Evolutionary conservation across 257 asterid species (phyloP).

Genomic region (Gardenia jasminoides): DNA sequence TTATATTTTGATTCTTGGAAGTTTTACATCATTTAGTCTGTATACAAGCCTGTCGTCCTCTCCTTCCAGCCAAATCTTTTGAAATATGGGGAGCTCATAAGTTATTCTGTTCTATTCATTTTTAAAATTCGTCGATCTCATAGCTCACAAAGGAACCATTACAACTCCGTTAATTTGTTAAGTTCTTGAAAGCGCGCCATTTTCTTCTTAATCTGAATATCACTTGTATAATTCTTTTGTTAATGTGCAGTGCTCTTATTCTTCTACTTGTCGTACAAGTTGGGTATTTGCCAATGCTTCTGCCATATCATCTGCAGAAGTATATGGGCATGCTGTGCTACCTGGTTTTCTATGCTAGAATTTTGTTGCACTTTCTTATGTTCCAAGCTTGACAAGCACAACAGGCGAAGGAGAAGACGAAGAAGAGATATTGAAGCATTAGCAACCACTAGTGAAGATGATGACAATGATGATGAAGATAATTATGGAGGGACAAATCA

Average conservation of each 20-base stretch:
- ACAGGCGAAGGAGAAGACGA: constrained; percentile 32
- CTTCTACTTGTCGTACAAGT: constrained; percentile 64
- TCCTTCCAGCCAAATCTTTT: not conserved
- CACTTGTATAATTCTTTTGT: not conserved
- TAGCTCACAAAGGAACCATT: not conserved
- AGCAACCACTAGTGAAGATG: constrained; percentile 28
- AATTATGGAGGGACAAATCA: constrained; percentile 19
- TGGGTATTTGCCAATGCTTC: constrained; percentile 77
- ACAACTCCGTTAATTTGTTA: not conserved
- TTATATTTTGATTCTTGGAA: too few species aligned
- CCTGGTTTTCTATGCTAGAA: constrained; percentile 45
- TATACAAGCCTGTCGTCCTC: not conserved
- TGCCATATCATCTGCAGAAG: constrained; percentile 43
- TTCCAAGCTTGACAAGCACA: constrained; percentile 39
- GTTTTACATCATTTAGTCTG: too few species aligned
- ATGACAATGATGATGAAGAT: constrained; percentile 19
- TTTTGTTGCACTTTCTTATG: constrained; percentile 62
- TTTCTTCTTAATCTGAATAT: not conserved
- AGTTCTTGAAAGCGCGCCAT: not conserved
- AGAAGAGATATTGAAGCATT: constrained; percentile 40
- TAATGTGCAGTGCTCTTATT: constrained; percentile 61
- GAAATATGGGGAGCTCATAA: not conserved
- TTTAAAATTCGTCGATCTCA: too few species aligned
- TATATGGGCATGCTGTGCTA: constrained; percentile 47
- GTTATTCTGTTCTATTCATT: not conserved